Percentiles rank a stretch among this genome's conserved stretches.
phyloP scores from a whole-genome alignment of 2,329 filamentous ascomycete genomes.

The Colletotrichum gloeosporioides region DNA sequence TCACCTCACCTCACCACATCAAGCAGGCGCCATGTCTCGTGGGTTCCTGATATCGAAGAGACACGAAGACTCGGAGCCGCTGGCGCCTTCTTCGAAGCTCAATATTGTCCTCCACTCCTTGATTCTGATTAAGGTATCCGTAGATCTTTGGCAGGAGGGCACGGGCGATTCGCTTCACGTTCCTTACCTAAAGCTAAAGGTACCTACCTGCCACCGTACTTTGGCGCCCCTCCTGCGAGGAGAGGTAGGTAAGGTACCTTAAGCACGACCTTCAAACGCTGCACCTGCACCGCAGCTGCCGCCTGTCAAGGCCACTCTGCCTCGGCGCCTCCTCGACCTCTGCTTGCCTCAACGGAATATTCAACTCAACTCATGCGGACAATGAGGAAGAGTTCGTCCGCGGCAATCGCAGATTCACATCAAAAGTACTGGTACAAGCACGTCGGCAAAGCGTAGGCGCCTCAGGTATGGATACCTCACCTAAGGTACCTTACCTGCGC shows the following conservation, averaged over 20 bases:
- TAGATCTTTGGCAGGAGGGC: neutral
- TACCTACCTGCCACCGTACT: neutral
- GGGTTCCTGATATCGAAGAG: neutral
- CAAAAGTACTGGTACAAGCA: neutral
- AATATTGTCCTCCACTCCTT: too few relatives aligned
- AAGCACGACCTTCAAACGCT: neutral
- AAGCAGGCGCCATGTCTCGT: neutral
- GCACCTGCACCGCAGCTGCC: neutral
- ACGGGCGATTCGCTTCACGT: slow-evolving; percentile 6
- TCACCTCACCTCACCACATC: neutral
- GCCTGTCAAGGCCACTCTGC: neutral
- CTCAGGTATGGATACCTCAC: neutral
- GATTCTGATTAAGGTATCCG: too few relatives aligned
- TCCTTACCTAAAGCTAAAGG: neutral
- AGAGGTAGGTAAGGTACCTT: neutral
- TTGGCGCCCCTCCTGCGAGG: too few relatives aligned
- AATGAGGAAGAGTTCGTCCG: neutral
- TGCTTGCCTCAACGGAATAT: neutral
- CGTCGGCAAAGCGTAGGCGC: neutral
- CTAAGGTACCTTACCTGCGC: neutral
- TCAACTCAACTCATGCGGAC: neutral
- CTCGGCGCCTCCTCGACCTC: neutral
- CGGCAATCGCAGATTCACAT: neutral
- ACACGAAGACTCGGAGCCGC: neutral
- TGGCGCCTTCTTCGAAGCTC: neutral